Base-by-base conservation (phyloP, 768 basidiomycete genomes). In the Naganishia friedmannii region DNA sequence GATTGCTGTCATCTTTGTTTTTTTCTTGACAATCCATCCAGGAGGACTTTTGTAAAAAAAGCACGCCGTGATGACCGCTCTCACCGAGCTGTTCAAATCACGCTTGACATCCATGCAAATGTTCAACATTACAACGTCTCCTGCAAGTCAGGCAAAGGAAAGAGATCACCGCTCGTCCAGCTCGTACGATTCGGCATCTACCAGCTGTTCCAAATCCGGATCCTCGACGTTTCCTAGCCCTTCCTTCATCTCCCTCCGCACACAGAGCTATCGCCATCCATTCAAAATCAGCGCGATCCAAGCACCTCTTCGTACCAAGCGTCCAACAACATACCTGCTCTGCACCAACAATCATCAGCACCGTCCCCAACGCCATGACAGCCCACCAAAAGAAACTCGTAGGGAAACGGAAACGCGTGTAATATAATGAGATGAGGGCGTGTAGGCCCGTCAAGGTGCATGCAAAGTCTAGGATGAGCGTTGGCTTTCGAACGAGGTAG, bases 311-410 rank as follows among this genome's bases (percentile, higher is more conserved):
- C 48, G 5, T 28, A 60, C 5, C 58, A 51, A 37, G 37, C 21
- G 65, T 28, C 5, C n/a, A n/a, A 19, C 32, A 12, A 78, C 95
- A 94, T 31, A 96, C 84, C 76, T 97, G 93, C 78, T 99, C 96
- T 0, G 92, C 90, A 15, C 89, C 80, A 66, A 93, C 84, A 72
- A 97, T 86, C 70, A 88, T 90, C 46, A 89, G 74, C n/a, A 87
- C 83, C 8, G 91, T 85, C 53, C 91, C 88, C 48, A 83, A 82
- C n/a, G 86, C 80, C 78, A 94, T 84, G 60, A 94, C 84, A 56
- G 88, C 76, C 93, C 94, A 99, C 84, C 91, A 97, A 85, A 95
- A 98, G 42, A 91, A 78, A 0, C 92, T 94, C 0, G 91, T 91
- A 8, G 96, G 96, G 34, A 77, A 91, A 80, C 39, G 60, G 13